Evolutionary conservation across 2,329 filamentous ascomycete genomes (phyloP).

Genomic region (Hymenoscyphus linearis): DNA sequence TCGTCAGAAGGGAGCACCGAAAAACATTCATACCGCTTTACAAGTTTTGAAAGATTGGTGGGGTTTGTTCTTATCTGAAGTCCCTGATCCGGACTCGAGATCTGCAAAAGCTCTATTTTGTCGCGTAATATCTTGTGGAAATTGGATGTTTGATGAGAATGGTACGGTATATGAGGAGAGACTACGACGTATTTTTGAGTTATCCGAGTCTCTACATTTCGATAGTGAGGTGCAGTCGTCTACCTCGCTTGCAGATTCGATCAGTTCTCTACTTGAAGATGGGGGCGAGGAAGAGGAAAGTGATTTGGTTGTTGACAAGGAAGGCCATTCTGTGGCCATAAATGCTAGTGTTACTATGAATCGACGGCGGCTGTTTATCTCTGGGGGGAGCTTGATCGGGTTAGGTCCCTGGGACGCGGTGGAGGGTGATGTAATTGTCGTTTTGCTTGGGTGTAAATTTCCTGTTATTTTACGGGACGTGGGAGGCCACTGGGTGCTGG

Average conservation of each 20-base stretch:
- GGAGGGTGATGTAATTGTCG: slow-evolving; percentile 21
- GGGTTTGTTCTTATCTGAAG: slow-evolving; percentile 16
- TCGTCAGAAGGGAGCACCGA: slow-evolving; percentile 13
- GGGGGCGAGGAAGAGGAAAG: neutral
- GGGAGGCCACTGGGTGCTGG: slow-evolving; percentile 14
- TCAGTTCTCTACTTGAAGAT: slow-evolving; percentile 7
- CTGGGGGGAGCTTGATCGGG: slow-evolving; percentile 12
- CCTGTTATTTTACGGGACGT: slow-evolving; percentile 23
- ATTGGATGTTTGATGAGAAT: slow-evolving; percentile 18
- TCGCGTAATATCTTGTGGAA: slow-evolving; percentile 23
- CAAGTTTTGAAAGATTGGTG: slow-evolving; percentile 26
- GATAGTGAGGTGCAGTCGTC: slow-evolving; percentile 9
- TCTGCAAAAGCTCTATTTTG: slow-evolving; percentile 17
- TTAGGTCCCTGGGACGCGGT: slow-evolving; percentile 18
- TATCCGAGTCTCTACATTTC: slow-evolving; percentile 8
- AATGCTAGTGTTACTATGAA: slow-evolving; percentile 24
- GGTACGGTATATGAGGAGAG: slow-evolving; percentile 13
- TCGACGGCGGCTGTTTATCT: slow-evolving; percentile 19
- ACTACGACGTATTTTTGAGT: slow-evolving; percentile 18
- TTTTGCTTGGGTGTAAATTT: slow-evolving; percentile 26
- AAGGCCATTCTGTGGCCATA: slow-evolving; percentile 16
- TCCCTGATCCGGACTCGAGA: slow-evolving; percentile 7
- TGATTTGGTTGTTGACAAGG: slow-evolving; percentile 12
- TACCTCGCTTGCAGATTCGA: neutral
- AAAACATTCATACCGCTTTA: slow-evolving; percentile 14